Base-by-base conservation (phyloP, 2,329 filamentous ascomycete species). In the Orbilia brochopaga region DNA sequence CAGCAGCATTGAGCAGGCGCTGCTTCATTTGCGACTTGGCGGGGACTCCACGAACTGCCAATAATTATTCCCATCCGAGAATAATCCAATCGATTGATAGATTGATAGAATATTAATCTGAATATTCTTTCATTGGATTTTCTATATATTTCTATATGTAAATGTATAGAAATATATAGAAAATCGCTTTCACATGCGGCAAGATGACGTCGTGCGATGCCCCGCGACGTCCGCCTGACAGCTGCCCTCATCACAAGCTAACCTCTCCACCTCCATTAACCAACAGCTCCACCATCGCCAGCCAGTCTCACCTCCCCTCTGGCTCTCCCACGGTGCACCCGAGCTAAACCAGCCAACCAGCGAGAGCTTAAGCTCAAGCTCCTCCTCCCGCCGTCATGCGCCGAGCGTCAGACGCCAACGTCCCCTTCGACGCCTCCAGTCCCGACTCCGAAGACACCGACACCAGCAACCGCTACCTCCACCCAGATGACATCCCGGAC, bases 401-500 rank as follows among this genome's bases (percentile, higher is more conserved):
- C 2, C 57, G 65, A 30, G 35, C 57, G 11, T 69, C 64, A 69
- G 64, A 69, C 40, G 54, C 57, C 51, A 62, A 53, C 59, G 17
- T 55, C 46, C 32, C 27, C 58, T 70, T 59, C 21, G 59, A 70
- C 32, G 27, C 37, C 40, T 54, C 53, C 48, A 48, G 52, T 51
- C 27, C 56, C 30, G 57, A 70, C 59, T 61, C 66, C 23, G 59
- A 63, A 27, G n/a, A 35, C 46, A 44, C 44, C 4, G 23, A 15
- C 32, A 44, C 55, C 21, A 61, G 27, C 51, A 53, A 35, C 48
- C 42, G 65, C 3, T 53, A 54, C 30, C 66, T 70, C 17, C 66
- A 70, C 50, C 66, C 66, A 21, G 66, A 70, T 64, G 66, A 70
- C 50, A 56, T 27, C 23, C 66, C 54, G 44, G 40, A 55, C 13